Base-by-base conservation (phyloP, 805 yeast genomes). In the Lipomyces yamanashiensis region DNA sequence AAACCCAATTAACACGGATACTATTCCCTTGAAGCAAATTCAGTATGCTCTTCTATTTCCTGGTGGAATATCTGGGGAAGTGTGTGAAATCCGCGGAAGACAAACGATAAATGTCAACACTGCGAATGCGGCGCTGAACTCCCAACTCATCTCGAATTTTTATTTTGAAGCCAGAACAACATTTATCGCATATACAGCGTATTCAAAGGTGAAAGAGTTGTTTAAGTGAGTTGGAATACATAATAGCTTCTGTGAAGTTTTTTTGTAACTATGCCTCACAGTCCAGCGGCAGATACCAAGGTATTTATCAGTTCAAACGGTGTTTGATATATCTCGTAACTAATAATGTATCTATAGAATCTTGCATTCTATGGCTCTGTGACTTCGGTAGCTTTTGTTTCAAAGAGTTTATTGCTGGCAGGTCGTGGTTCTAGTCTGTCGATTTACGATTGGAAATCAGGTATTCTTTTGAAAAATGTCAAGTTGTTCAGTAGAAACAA, bases 351-450 rank as follows among this genome's bases (percentile, higher is more conserved):
- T 19, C 15, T 15, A 40, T 37, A 59, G 61, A 52, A 47, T n/a
- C 54, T 55, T 28, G 55, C 58, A 13, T 65, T 64, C 67, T 79
- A 81, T 69, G 92, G 96, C 0, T 95, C 97, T 0, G 85, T 89
- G 0, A 84, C 95, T 1, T 83, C 89, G 2, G 77, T 89, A 43
- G 81, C 79, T 67, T 81, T 82, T 66, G 69, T 74, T 9, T 64
- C 62, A 4, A 72, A 79, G 2, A 76, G 75, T 41, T 68, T 77
- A 0, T 74, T 87, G 0, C 74, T 84, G 6, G 86, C 85, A 1
- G 97, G 93, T 0, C 84, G 85, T 67, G 98, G 98, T 0, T 88
- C 95, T 1, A 74, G 74, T 12, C 72, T 92, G 59, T 82, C 84
- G 68, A 75, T 85, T 0, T 87, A 84, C 73, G 78, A 83, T 65